Conservation (phyloP, 805 yeast species). For the Saccharomycopsis sp. region DNA sequence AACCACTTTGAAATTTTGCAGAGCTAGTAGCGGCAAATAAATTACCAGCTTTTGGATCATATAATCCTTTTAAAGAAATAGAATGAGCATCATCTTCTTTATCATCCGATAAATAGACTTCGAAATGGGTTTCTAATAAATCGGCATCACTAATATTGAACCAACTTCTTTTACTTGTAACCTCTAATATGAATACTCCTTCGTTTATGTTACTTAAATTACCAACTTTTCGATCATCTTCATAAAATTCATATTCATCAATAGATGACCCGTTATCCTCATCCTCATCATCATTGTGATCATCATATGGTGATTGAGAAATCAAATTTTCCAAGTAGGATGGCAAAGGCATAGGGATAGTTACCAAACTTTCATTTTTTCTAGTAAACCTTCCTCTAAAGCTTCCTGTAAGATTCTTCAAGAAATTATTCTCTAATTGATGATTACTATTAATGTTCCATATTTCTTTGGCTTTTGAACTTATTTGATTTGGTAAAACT, state of each 20-base stretch:
- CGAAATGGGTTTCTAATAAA: constrained; percentile 17
- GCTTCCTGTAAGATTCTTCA: constrained; percentile 39
- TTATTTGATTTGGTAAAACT: constrained; percentile 49
- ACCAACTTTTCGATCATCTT: constrained; percentile 18
- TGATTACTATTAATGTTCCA: constrained; percentile 32
- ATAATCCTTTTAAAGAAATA: constrained; percentile 47
- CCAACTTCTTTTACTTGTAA: neutral
- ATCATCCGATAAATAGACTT: constrained; percentile 24
- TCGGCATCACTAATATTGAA: constrained; percentile 17
- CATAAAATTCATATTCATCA: constrained; percentile 2
- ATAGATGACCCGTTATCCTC: neutral
- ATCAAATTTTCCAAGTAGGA: constrained; percentile 23
- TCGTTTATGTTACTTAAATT: constrained; percentile 26
- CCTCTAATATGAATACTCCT: constrained; percentile 22
- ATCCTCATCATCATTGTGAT: constrained; percentile 13
- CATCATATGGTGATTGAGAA: constrained; percentile 19
- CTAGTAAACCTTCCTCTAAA: constrained; percentile 32
- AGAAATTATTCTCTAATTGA: constrained; percentile 18
- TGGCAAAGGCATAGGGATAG: constrained; percentile 27
- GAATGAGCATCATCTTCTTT: constrained; percentile 40
- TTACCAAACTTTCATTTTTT: constrained; percentile 15
- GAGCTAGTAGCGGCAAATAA: constrained; percentile 47
- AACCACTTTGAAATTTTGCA: constrained; percentile 53
- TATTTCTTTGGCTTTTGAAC: constrained; percentile 35
- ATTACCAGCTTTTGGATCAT: constrained; percentile 58